phyloP scores from a whole-genome alignment of 331 rosid genomes.

The Telfairia occidentalis region DNA sequence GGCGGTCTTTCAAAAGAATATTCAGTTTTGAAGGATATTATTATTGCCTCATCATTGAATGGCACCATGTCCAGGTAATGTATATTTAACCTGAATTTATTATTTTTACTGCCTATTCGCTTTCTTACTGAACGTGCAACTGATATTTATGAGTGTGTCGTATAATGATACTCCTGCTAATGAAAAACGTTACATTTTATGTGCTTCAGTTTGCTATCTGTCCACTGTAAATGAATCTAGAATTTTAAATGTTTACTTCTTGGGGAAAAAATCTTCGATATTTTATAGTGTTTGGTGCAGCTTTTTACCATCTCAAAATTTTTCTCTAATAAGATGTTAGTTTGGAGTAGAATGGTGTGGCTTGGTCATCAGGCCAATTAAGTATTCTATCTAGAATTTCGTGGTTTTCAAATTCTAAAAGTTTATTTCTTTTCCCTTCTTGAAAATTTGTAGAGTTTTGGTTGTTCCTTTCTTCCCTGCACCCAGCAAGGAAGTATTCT shows the following conservation, averaged over 20 bases:
- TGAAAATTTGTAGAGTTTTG: background rate
- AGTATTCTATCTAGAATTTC: too few relatives aligned
- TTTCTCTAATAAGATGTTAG: too few relatives aligned
- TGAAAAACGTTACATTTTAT: background rate
- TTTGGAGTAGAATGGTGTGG: too few relatives aligned
- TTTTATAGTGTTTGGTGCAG: too few relatives aligned
- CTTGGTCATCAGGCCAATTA: too few relatives aligned
- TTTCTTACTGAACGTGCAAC: background rate
- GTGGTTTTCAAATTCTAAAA: background rate
- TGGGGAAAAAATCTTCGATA: too few relatives aligned
- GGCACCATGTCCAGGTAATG: slow-evolving; percentile 53
- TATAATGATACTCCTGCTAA: background rate
- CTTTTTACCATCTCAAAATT: too few relatives aligned
- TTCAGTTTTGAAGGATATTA: slow-evolving; percentile 51
- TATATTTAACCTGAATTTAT: background rate
- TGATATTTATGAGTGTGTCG: background rate
- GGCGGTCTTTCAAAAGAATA: slow-evolving; percentile 83
- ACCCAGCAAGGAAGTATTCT: background rate
- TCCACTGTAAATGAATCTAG: too few relatives aligned
- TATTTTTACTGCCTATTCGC: background rate
- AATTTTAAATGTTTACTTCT: too few relatives aligned
- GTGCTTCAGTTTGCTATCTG: too few relatives aligned
- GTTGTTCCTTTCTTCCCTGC: background rate
- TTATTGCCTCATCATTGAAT: slow-evolving; percentile 39
- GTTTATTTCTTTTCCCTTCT: background rate